These are phyloP conservation scores for Morella rubra DNA, from an alignment of 306 rosid species.

Conservation along the genomic window DNA sequence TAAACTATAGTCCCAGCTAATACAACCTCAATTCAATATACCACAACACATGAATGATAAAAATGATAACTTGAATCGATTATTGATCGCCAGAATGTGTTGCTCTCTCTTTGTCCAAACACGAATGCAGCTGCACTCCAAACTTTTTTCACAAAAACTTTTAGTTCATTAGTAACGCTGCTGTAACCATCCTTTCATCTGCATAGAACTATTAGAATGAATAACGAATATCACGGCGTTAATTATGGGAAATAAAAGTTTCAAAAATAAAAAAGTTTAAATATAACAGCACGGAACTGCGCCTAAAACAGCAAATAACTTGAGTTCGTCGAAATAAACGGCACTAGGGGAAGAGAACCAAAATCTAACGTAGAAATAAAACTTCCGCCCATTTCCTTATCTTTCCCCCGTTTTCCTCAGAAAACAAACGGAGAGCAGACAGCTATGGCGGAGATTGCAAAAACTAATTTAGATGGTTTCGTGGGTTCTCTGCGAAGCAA, in stretches of 20 bases:
- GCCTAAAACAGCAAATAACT: not conserved
- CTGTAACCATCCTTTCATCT: not conserved
- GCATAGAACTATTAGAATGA: not conserved
- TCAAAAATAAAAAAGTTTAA: not conserved
- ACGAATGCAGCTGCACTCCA: conserved; percentile 33
- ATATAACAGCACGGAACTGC: not conserved
- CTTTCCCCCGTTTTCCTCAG: not conserved
- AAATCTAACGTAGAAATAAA: not conserved
- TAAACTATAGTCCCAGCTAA: conserved; percentile 1
- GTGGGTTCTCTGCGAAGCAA: not conserved
- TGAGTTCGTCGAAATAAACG: not conserved
- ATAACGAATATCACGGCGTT: not conserved
- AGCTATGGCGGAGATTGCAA: not conserved
- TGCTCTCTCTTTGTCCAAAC: conserved; percentile 21
- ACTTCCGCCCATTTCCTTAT: not conserved
- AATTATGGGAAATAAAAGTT: not conserved
- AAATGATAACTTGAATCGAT: not conserved
- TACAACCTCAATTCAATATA: conserved; percentile 14
- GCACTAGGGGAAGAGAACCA: not conserved
- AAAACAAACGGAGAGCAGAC: conserved; percentile 6
- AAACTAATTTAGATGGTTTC: not conserved
- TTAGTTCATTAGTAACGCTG: not conserved
- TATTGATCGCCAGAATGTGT: conserved; percentile 1
- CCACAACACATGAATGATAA: conserved; percentile 5
- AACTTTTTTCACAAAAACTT: not conserved